Evolutionary conservation across 176 grass and related monocot genomes (phyloP).

Genomic region (Hordeum vulgare): DNA sequence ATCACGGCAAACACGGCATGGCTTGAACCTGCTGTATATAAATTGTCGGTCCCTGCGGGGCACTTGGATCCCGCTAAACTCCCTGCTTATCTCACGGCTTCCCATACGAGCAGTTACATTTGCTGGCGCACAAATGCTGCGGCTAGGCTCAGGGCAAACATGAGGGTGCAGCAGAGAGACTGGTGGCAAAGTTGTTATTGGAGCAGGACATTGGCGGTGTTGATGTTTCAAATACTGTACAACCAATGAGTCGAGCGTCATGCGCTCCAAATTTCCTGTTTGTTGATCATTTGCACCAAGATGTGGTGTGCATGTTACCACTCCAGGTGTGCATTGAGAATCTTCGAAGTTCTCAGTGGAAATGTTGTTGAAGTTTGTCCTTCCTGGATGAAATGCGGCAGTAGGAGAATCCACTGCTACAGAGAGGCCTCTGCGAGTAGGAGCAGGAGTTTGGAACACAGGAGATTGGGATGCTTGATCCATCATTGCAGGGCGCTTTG

Average conservation of each 20-base stretch:
- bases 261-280: conserved; percentile 57
- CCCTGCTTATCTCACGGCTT: conserved; percentile 68
- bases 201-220: conserved; percentile 85
- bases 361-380: conserved; percentile 55
- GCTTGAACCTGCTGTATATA: conserved; percentile 96
- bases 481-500: conserved; percentile 42
- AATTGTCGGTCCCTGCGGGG: conserved; percentile 87
- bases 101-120: conserved; percentile 76
- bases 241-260: conserved; percentile 88
- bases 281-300: conserved; percentile 45
- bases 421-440: conserved; percentile 43
- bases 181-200: conserved; percentile 95
- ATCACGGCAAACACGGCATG: conserved; percentile 80
- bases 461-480: conserved; percentile 62
- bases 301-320: conserved; percentile 14
- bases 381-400: conserved; percentile 32
- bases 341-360: conserved; percentile 60
- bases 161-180: conserved; percentile 86
- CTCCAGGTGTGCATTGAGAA: conserved; percentile 58
- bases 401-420: conserved; percentile 51
- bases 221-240: conserved; percentile 98
- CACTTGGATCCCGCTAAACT: conserved; percentile 68
- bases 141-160: conserved; percentile 90
- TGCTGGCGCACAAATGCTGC: conserved; percentile 65
- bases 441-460: conserved; percentile 65